Evolutionary conservation across 1,139 yeast genomes (phyloP).

Genomic region (Geotrichum klebahnii): DNA sequence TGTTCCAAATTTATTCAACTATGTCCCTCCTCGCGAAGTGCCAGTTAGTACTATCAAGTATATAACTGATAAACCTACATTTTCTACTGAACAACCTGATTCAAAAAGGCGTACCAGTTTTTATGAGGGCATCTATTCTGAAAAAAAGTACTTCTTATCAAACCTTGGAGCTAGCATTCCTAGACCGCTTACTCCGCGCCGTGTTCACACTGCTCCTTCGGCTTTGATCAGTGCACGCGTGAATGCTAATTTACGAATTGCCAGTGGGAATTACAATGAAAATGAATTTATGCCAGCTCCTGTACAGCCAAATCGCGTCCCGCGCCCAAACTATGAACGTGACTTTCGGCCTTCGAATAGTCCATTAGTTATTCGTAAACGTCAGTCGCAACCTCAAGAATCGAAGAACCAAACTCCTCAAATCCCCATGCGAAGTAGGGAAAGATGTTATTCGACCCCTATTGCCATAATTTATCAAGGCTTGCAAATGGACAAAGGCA

Average conservation of each 20-base stretch:
- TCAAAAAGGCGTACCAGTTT: slow-evolving; percentile 4
- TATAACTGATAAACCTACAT: not conserved
- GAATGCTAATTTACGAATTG: not conserved
- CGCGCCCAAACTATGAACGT: not conserved
- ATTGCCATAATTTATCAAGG: not conserved
- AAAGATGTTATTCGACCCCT: not conserved
- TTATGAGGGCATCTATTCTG: slow-evolving; percentile 19
- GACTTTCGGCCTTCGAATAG: not conserved
- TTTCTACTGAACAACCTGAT: not conserved
- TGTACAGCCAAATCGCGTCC: not conserved
- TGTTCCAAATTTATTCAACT: slow-evolving; percentile 12
- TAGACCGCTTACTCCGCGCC: slow-evolving; percentile 15
- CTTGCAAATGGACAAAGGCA: not conserved
- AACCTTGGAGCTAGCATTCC: slow-evolving; percentile 11
- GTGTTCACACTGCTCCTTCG: slow-evolving; percentile 16
- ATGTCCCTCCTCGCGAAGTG: slow-evolving; percentile 12
- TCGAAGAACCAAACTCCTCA: not conserved
- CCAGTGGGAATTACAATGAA: not conserved
- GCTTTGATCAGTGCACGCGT: not conserved
- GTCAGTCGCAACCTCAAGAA: not conserved
- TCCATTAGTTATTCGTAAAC: not conserved
- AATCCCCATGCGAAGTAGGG: not conserved
- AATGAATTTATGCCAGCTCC: not conserved
- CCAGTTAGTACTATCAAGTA: not conserved
- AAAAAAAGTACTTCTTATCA: slow-evolving; percentile 9